These are phyloP conservation scores for Aphanomyces cochlioides DNA, from an alignment of 352 stramenopile species.

Conservation along the genomic window DNA sequence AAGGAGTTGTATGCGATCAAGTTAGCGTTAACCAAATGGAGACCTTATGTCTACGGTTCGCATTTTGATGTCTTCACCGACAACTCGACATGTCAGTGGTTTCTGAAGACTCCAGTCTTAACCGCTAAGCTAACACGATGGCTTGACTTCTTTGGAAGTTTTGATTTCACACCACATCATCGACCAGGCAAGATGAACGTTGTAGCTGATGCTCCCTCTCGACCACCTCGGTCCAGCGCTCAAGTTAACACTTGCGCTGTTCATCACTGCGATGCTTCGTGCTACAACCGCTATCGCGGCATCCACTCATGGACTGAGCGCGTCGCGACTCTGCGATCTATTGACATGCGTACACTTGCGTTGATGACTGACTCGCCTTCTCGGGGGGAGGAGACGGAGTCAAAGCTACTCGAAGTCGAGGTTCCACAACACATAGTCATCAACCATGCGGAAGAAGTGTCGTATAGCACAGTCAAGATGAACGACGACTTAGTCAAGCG, in stretches of 20 bases:
- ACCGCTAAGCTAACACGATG: conserved; percentile 31
- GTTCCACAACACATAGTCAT: too few relatives aligned
- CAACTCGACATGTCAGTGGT: conserved; percentile 32
- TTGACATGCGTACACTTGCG: too few relatives aligned
- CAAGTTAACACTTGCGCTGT: background rate
- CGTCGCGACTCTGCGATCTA: too few relatives aligned
- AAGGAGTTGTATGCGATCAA: conserved; percentile 35
- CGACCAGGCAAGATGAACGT: conserved; percentile 22
- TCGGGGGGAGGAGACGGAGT: too few relatives aligned
- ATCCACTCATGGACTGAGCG: too few relatives aligned
- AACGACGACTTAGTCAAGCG: too few relatives aligned
- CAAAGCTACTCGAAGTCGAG: too few relatives aligned
- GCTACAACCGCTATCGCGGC: too few relatives aligned
- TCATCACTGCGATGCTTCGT: background rate
- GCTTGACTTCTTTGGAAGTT: conserved; percentile 32
- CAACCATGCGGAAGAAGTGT: too few relatives aligned
- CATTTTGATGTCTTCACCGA: conserved; percentile 33
- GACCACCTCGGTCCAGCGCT: background rate
- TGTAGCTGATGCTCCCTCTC: conserved; percentile 27
- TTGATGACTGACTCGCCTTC: too few relatives aligned
- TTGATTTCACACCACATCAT: conserved; percentile 31
- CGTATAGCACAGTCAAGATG: too few relatives aligned
- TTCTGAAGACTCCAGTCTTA: conserved; percentile 30
- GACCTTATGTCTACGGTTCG: conserved; percentile 29
- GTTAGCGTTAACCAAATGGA: conserved; percentile 32